A percentile compares a stretch with the other conserved stretches of the same genome.
phyloP scores from a whole-genome alignment of 805 yeast species.

The Sugiyamaella chiloensis region DNA sequence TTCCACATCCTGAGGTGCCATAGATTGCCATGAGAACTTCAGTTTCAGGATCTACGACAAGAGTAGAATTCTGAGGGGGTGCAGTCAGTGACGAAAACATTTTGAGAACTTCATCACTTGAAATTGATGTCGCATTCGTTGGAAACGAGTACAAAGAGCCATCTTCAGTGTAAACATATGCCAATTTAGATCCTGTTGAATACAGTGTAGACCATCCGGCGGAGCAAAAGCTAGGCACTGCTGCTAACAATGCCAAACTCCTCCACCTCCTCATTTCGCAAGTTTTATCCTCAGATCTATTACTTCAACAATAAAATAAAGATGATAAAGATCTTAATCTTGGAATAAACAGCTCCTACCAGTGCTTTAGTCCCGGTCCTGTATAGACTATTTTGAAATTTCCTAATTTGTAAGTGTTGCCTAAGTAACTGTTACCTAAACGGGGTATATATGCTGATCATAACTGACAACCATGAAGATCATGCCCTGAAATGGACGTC shows the following conservation, averaged over 20 bases:
- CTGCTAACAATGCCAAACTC: not conserved
- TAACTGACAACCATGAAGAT: too few species aligned
- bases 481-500: too few species aligned
- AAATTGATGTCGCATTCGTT: constrained; percentile 11
- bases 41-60: constrained; percentile 26
- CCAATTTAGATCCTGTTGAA: constrained; percentile 21
- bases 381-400: not conserved
- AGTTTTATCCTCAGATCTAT: too few species aligned
- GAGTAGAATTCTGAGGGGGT: constrained; percentile 29
- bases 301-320: too few species aligned
- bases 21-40: constrained; percentile 27
- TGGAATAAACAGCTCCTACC: not conserved
- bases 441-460: too few species aligned
- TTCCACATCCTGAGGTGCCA: constrained; percentile 26
- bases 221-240: not conserved
- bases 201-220: constrained; percentile 25
- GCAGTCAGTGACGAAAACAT: constrained; percentile 23
- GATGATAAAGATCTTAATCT: too few species aligned
- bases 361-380: too few species aligned
- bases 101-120: not conserved
- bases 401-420: not conserved
- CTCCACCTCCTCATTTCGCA: not conserved
- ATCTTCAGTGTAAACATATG: constrained; percentile 21
- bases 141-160: constrained; percentile 23
- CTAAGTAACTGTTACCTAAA: not conserved